A percentile compares a stretch with the other conserved stretches of the same genome.
Evolutionary conservation across 169 alveolate species (phyloP).

Genomic region (Cryptosporidium parvum): DNA sequence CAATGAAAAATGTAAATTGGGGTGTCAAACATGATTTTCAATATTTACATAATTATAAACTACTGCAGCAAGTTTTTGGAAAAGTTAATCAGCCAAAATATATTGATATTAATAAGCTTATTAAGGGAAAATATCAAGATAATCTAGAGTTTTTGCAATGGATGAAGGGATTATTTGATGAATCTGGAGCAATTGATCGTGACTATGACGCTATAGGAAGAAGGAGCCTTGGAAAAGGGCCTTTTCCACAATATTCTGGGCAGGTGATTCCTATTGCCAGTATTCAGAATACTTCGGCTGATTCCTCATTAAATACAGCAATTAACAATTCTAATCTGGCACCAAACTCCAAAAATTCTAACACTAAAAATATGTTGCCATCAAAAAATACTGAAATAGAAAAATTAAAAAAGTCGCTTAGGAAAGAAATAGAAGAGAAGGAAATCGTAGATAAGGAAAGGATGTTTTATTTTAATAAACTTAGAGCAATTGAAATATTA

Average conservation of each 20-base stretch:
- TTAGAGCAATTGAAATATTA: constrained; percentile 90
- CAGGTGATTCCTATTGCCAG: constrained; percentile 48
- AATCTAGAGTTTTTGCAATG: constrained; percentile 97
- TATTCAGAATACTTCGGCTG: constrained; percentile 77
- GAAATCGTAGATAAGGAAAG: constrained; percentile 91
- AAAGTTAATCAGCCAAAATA: constrained; percentile 89
- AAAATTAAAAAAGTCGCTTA: constrained; percentile 80
- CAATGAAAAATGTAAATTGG: constrained; percentile 94
- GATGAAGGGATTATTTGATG: constrained; percentile 94
- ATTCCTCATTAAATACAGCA: constrained; percentile 77
- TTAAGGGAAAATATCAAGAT: constrained; percentile 95
- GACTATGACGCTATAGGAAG: constrained; percentile 87
- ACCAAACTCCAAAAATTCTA: constrained; percentile 76
- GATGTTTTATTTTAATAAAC: constrained; percentile 92
- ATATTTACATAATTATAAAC: constrained; percentile 92
- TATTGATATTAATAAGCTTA: constrained; percentile 92
- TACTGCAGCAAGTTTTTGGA: constrained; percentile 94
- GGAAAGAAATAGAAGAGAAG: constrained; percentile 83
- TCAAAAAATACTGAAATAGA: constrained; percentile 78
- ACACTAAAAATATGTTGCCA: constrained; percentile 69
- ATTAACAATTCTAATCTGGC: constrained; percentile 75
- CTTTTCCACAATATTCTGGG: constrained; percentile 69
- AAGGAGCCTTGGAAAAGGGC: constrained; percentile 79
- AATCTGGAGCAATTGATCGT: constrained; percentile 85
- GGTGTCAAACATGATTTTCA: constrained; percentile 95